Evolutionary conservation across 139 green algal species (phyloP), one percentile per base, ranked within the genome.

Genomic region (Chloropicon primus): DNA sequence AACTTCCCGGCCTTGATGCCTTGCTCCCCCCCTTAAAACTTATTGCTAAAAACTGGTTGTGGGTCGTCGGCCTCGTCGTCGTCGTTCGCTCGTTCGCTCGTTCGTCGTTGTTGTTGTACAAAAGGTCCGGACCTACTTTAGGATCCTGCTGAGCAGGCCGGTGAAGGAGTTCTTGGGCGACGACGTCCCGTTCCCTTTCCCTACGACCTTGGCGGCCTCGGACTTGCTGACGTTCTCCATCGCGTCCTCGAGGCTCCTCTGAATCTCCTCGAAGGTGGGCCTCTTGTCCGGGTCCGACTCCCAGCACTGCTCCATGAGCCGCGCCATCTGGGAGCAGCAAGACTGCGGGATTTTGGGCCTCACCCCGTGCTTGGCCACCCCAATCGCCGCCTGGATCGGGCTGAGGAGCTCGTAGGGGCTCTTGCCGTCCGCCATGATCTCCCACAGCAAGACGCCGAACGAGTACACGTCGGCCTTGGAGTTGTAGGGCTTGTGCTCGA

Each of bases 281-380:
- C 88, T 78, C 24, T 53, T 23, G 1, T 62, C 77, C 24, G 86
- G 74, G 53, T 78, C 77, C 22, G 74, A 81, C 75, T 84, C 71
- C 93, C 93, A 98, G 84, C 90, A 97, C 0, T 85, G 81, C 24
- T 83, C 71, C 90, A 98, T 96, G 27, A 96, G 72, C 5, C 89
- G 80, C 0, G 87, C 88, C 24, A 98, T 81, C n/a, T 80, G 72
- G 22, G 81, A 72, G 1, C 89, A 91, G 79, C 84, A 90, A 80
- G 85, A 86, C 3, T 80, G 25, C 0, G 93, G 92, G 21, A 97
- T 88, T 23, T 72, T 74, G 1, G 93, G 93, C n/a, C 94, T 85
- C 80, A 97, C 82, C 1, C 93, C 95, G 83, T 97, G 96, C 84
- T 99, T 93, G 54, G 98, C 95, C n/a, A 99, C 95, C 2, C 91